Percentiles rank a stretch among this genome's conserved stretches.
These are phyloP conservation scores for Ramichloridium luteum DNA, from an alignment of 2,329 filamentous ascomycete genomes.

Conservation along the genomic window DNA sequence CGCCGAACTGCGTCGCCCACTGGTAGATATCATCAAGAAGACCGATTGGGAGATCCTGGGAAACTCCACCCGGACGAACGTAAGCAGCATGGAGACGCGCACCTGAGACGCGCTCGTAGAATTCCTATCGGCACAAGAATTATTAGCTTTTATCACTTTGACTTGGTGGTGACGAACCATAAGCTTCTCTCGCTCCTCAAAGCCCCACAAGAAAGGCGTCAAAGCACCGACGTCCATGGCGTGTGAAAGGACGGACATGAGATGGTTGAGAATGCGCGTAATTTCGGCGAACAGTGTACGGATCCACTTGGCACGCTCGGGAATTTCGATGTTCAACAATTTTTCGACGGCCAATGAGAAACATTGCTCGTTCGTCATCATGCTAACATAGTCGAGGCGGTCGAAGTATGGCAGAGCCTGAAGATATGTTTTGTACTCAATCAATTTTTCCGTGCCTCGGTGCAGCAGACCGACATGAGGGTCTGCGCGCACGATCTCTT, in stretches of 20 bases:
- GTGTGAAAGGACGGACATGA: conserved; percentile 95
- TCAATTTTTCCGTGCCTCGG: conserved; percentile 96
- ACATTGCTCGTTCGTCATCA: conserved; percentile 99
- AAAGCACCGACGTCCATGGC: conserved; percentile 98
- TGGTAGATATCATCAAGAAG: conserved; percentile 98
- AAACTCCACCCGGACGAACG: conserved; percentile 89
- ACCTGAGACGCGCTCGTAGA: conserved; percentile 97
- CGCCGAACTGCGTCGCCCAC: conserved; percentile 97
- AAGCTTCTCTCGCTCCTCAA: conserved; percentile 98
- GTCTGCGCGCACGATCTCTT: conserved; percentile 93
- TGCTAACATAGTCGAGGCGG: conserved; percentile 95
- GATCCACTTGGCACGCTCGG: conserved; percentile 92
- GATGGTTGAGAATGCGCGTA: conserved; percentile 85
- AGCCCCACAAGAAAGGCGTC: conserved; percentile 98
- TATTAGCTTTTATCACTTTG: conserved; percentile 6
- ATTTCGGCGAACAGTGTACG: conserved; percentile 91
- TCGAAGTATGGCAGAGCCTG: conserved; percentile 98
- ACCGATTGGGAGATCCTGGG: conserved; percentile 85
- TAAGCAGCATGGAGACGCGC: conserved; percentile 96
- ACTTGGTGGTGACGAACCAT: conserved; percentile 55
- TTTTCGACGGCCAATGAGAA: conserved; percentile 95
- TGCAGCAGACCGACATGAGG: conserved; percentile 94
- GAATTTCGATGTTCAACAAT: conserved; percentile 91
- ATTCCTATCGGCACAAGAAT: conserved; percentile 65
- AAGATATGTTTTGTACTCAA: conserved; percentile 99